A percentile compares a stretch with the other conserved stretches of the same genome.
These are phyloP conservation scores for Physaria fendleri DNA, from an alignment of 345 rosid genomes.

Conservation along the genomic window DNA sequence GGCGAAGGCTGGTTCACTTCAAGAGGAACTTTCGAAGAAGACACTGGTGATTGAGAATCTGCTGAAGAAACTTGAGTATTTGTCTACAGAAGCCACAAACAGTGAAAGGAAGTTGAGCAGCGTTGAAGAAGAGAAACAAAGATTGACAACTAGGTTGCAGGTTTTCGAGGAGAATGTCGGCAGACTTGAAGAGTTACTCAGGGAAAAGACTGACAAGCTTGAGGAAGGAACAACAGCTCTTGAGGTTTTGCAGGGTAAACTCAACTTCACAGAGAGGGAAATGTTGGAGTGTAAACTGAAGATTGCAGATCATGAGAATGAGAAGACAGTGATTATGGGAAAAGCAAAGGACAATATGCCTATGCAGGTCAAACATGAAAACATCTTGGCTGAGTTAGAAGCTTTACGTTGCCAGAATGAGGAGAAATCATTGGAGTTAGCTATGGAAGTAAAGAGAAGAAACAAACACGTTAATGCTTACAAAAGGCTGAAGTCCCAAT, in stretches of 20 bases:
- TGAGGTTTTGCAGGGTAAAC: slow-evolving; percentile 35
- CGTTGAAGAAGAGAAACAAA: slow-evolving; percentile 38
- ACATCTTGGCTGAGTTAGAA: slow-evolving; percentile 29
- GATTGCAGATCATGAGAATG: slow-evolving; percentile 36
- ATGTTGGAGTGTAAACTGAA: slow-evolving; percentile 31
- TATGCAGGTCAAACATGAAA: slow-evolving; percentile 22
- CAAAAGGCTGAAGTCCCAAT: slow-evolving; percentile 65
- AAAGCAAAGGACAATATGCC: slow-evolving; percentile 40
- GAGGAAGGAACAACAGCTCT: slow-evolving; percentile 34
- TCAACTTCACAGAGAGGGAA: slow-evolving; percentile 30
- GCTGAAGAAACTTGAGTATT: slow-evolving; percentile 31
- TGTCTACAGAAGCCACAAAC: slow-evolving; percentile 20
- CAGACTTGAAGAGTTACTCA: slow-evolving; percentile 37
- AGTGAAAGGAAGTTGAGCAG: slow-evolving; percentile 30
- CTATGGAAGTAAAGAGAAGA: slow-evolving; percentile 41
- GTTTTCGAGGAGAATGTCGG: slow-evolving; percentile 38
- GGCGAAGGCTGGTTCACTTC: slow-evolving; percentile 34
- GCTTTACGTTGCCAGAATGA: slow-evolving; percentile 38
- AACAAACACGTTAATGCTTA: slow-evolving; percentile 31
- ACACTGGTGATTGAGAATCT: slow-evolving; percentile 33
- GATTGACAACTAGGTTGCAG: slow-evolving; percentile 29
- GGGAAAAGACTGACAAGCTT: slow-evolving; percentile 33
- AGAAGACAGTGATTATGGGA: slow-evolving; percentile 20
- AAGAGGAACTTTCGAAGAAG: slow-evolving; percentile 36
- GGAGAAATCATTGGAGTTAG: slow-evolving; percentile 37